Evolutionary conservation across 306 rosid genomes (phyloP).

Genomic region (Prunus kanzakura): DNA sequence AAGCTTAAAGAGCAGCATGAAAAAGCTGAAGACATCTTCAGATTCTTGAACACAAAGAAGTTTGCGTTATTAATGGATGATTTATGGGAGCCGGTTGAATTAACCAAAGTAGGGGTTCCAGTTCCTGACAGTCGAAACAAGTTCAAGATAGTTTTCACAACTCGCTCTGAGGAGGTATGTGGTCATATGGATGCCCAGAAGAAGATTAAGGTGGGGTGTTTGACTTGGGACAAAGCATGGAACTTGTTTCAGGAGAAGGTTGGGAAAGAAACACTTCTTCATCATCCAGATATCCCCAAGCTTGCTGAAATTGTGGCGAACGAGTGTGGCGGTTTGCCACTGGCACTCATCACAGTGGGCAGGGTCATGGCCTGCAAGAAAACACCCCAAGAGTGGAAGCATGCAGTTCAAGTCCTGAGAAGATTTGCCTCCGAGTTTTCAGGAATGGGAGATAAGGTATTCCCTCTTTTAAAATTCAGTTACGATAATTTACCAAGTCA

Average conservation of each 20-base stretch:
- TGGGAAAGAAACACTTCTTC: constrained; percentile 1
- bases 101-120: background rate
- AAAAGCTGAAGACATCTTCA: constrained; percentile 8
- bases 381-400: constrained; percentile 8
- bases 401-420: constrained; percentile 1
- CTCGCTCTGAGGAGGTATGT: constrained; percentile 21
- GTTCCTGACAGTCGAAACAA: background rate
- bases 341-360: constrained; percentile 16
- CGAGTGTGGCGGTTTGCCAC: constrained; percentile 11
- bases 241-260: background rate
- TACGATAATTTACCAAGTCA: constrained; percentile 4
- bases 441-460: constrained; percentile 15
- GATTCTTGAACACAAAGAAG: background rate
- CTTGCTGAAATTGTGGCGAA: constrained; percentile 8
- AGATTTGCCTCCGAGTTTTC: background rate
- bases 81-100: background rate
- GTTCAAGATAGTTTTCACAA: constrained; percentile 28
- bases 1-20: background rate
- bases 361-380: constrained; percentile 12
- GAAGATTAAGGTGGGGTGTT: constrained; percentile 5
- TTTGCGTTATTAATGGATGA: constrained; percentile 31
- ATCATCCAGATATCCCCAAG: background rate
- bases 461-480: constrained; percentile 10
- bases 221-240: constrained; percentile 7
- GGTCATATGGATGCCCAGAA: constrained; percentile 19